Evolutionary conservation across 257 asterid species (phyloP).

Genomic region (Solanum lignicaule): DNA sequence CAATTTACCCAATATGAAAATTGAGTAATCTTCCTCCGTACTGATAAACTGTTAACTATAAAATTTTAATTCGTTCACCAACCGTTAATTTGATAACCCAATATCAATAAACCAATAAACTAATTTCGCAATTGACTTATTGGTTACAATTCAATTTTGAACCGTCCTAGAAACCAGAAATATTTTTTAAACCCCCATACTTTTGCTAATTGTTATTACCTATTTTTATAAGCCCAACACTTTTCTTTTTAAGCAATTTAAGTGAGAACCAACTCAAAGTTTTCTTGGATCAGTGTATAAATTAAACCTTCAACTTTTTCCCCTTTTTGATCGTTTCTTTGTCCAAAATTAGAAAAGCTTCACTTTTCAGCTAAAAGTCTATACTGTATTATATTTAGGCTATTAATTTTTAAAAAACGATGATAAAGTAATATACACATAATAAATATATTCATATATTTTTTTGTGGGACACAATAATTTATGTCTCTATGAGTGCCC

Average conservation of each 20-base stretch:
- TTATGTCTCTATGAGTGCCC: neutral
- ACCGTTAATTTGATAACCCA: neutral
- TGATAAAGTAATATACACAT: neutral
- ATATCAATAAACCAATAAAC: neutral
- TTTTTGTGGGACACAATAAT: neutral
- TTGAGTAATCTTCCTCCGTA: neutral
- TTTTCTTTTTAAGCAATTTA: neutral
- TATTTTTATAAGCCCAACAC: neutral
- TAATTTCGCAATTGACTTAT: rapidly evolving
- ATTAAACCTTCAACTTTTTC: neutral
- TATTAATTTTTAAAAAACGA: neutral
- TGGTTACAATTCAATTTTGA: too few relatives aligned
- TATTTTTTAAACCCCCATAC: neutral
- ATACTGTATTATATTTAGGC: neutral
- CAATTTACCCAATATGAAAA: neutral
- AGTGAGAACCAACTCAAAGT: neutral
- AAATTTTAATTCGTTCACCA: neutral
- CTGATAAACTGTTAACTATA: neutral
- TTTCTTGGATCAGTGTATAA: neutral
- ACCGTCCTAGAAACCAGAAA: too few relatives aligned
- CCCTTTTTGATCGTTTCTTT: neutral
- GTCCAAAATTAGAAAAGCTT: neutral
- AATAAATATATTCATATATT: neutral
- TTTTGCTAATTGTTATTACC: neutral
- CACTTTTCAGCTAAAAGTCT: neutral